Conservation (phyloP, 768 basidiomycete genomes). For the Pholiota molesta region DNA sequence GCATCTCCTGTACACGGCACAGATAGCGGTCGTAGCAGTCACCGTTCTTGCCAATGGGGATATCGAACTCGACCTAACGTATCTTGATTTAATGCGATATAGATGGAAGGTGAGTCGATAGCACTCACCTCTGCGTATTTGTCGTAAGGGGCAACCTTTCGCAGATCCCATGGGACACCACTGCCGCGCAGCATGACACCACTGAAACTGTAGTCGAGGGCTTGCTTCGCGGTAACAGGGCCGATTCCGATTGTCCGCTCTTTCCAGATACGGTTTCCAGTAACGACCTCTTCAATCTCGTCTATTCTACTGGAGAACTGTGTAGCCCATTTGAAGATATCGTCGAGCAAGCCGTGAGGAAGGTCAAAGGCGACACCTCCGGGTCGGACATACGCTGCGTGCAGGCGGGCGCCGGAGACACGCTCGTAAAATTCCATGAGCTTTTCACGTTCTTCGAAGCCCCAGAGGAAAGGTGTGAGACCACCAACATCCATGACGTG, state of each 20-base stretch:
- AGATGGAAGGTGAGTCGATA: background rate
- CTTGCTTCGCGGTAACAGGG: constrained; percentile 88
- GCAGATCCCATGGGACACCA: constrained; percentile 93
- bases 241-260: constrained; percentile 91
- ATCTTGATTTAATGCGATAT: background rate
- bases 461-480: constrained; percentile 98
- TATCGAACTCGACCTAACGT: constrained; percentile 87
- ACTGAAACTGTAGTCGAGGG: constrained; percentile 89
- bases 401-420: constrained; percentile 95
- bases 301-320: constrained; percentile 91
- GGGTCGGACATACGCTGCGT: constrained; percentile 96
- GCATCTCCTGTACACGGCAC: constrained; percentile 97
- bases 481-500: constrained; percentile 98
- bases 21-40: constrained; percentile 99
- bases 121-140: constrained; percentile 84
- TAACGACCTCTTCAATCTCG: constrained; percentile 98
- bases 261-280: constrained; percentile 98
- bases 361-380: constrained; percentile 98
- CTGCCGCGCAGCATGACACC: constrained; percentile 97
- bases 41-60: constrained; percentile 95
- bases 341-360: constrained; percentile 97
- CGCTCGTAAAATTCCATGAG: constrained; percentile 99
- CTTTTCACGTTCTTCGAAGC: constrained; percentile 99
- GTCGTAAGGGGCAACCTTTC: constrained; percentile 92
- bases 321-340: constrained; percentile 98